Percentiles rank a stretch among this genome's conserved stretches.
phyloP scores from a whole-genome alignment of 2,329 filamentous ascomycete species.

The Dendrostoma leiphaemia region DNA sequence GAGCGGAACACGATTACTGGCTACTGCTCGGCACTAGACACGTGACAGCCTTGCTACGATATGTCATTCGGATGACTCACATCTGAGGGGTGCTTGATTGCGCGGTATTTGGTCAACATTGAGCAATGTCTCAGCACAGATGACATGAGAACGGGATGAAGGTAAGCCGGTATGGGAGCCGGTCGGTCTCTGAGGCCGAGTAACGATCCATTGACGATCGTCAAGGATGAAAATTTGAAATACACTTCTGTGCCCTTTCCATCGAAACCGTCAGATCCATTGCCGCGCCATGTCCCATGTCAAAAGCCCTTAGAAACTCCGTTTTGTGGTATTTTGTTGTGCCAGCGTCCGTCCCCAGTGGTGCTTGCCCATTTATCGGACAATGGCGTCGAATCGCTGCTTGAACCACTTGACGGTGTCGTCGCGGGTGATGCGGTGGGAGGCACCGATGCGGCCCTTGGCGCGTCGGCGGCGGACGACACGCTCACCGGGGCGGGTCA shows the following conservation, averaged over 20 bases:
- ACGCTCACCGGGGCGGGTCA: conserved; percentile 98
- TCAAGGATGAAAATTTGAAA: conserved; percentile 35
- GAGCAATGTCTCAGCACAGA: neutral
- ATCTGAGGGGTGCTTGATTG: neutral
- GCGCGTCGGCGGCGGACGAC: conserved; percentile 91
- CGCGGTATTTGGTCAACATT: neutral
- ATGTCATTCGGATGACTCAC: too few species aligned
- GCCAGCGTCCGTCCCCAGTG: conserved; percentile 19
- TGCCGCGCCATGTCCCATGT: conserved; percentile 22
- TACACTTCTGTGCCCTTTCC: conserved; percentile 35
- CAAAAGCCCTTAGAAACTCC: conserved; percentile 26
- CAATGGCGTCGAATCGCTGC: conserved; percentile 92
- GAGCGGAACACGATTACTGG: too few species aligned
- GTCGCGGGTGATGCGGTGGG: conserved; percentile 88
- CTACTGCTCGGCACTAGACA: too few species aligned
- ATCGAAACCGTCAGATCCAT: conserved; percentile 23
- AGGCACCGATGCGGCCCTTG: conserved; percentile 81
- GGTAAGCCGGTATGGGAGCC: conserved; percentile 64
- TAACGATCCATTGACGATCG: conserved; percentile 45
- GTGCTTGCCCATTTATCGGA: conserved; percentile 69
- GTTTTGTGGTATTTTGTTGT: conserved; percentile 20
- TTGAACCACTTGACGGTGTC: conserved; percentile 98
- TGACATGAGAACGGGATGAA: conserved; percentile 16
- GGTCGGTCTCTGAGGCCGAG: conserved; percentile 73
- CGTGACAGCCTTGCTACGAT: too few species aligned